Evolutionary conservation across 2,329 filamentous ascomycete genomes (phyloP), one percentile per base, ranked within the genome.

Genomic region (Claviceps sp.): DNA sequence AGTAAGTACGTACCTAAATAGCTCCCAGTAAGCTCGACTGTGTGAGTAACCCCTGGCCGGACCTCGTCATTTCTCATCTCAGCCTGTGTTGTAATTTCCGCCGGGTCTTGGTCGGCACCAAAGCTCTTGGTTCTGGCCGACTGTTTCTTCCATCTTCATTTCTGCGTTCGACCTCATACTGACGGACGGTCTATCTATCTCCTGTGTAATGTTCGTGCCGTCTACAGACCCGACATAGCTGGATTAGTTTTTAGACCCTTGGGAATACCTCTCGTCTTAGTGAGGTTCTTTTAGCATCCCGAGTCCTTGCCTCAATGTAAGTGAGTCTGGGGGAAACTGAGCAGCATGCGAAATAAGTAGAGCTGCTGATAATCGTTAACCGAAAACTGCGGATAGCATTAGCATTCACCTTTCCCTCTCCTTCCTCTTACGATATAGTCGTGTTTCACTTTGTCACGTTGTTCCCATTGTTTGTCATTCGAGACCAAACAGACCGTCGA

Each of bases 11-110:
- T 24, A 24, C 24, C 24, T 24, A 22, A 22, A 7, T 30, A 11
- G 3, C 22, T 24, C 30, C 41, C n/a, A 30, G 3, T 34, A 26
- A 22, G 24, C 43, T 42, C 34, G 42, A 38, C 38, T 44, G 34
- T 44, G 16, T 41, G n/a, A 34, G 26, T 45, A 38, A 44, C 40
- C 38, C 26, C 45, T 22, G 26, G 48, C 48, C 40, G 52, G 52
- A 54, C 49, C 45, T 54, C 45, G 45, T 54, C 49, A 48, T 54
- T 47, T 51, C 45, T 41, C 38, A 26, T 51, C 45, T 41, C 38
- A 26, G 38, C 8, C 14, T 26, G 40, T 45, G 34, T 48, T 48
- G 30, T 24, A 51, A 46, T 54, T 54, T 51, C 49, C 49, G 47
- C 26, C 36, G 34, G 36, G 38, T 24, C 37, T 45, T 50, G 48